These are phyloP conservation scores for Pythium phragmitis DNA, from an alignment of 352 stramenopile species.

Conservation along the genomic window DNA sequence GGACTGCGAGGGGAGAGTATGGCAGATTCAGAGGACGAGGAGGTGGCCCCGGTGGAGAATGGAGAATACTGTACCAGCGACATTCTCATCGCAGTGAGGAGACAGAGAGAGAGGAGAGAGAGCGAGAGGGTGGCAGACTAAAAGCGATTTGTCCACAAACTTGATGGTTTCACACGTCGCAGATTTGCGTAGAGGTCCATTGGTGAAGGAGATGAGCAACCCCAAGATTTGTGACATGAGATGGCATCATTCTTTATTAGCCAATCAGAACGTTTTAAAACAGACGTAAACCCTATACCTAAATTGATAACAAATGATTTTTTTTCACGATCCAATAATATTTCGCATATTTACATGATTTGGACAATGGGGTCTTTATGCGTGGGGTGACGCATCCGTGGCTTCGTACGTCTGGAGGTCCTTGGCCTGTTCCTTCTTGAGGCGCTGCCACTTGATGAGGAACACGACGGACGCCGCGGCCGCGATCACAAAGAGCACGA, in stretches of 20 bases:
- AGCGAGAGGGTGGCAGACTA: too few species aligned
- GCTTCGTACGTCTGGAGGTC: conserved; percentile 15
- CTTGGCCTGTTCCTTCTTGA: conserved; percentile 6
- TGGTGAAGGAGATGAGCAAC: background rate
- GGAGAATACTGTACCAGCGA: background rate
- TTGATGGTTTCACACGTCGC: background rate
- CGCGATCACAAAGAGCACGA: conserved; percentile 36
- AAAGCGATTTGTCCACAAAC: background rate
- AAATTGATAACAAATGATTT: background rate
- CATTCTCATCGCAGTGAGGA: too few species aligned
- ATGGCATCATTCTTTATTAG: too few species aligned
- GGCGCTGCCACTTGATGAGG: conserved; percentile 29
- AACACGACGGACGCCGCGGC: conserved; percentile 28
- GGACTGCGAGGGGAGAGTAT: background rate
- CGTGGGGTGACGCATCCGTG: background rate
- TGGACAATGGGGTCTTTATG: background rate
- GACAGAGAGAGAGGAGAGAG: too few species aligned
- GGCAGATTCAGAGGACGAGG: background rate
- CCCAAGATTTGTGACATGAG: background rate
- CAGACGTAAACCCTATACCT: background rate
- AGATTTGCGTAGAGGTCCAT: background rate
- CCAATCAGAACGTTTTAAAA: background rate
- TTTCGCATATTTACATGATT: conserved; percentile 2
- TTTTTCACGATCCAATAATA: background rate
- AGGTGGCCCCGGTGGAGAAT: background rate